Evolutionary conservation across 495 filamentous ascomycete species (phyloP).

Genomic region (Aspergillus olivimuriae): DNA sequence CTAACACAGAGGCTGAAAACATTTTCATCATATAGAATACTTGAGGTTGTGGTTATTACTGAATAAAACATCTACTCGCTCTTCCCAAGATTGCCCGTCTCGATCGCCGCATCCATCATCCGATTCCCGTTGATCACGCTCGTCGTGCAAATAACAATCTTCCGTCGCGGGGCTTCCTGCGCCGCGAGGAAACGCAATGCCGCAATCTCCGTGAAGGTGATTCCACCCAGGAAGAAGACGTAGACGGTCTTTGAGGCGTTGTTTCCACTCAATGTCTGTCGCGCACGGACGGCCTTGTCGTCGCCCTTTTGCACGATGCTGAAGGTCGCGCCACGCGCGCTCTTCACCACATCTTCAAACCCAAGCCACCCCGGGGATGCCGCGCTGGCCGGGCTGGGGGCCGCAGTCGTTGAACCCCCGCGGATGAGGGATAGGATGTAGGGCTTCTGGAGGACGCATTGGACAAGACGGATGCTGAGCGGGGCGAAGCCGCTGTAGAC

Average conservation of each 20-base stretch:
- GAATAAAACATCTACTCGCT: conserved; percentile 14
- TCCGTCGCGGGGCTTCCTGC: conserved; percentile 75
- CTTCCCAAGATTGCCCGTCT: conserved; percentile 57
- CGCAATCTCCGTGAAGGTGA: conserved; percentile 93
- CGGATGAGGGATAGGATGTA: conserved; percentile 65
- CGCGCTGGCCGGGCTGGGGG: conserved; percentile 44
- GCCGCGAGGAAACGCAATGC: conserved; percentile 85
- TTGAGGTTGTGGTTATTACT: background rate
- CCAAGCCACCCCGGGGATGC: conserved; percentile 80
- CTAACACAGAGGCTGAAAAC: background rate
- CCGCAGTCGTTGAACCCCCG: conserved; percentile 42
- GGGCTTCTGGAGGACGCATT: conserved; percentile 88
- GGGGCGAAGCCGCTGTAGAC: conserved; percentile 97
- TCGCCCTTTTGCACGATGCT: conserved; percentile 90
- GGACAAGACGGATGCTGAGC: conserved; percentile 87
- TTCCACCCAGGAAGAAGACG: conserved; percentile 90
- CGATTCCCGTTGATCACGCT: conserved; percentile 82
- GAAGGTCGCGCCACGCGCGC: conserved; percentile 78
- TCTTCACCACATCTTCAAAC: conserved; percentile 84
- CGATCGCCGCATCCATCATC: conserved; percentile 84
- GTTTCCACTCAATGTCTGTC: conserved; percentile 62
- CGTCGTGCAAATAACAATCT: conserved; percentile 88
- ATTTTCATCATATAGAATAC: background rate
- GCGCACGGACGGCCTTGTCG: conserved; percentile 86
- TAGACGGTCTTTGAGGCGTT: conserved; percentile 76